A percentile compares a stretch with the other conserved stretches of the same genome.
These are phyloP conservation scores for Pseudohyphozyma bogoriensis DNA, from an alignment of 768 basidiomycete species.

Conservation along the genomic window DNA sequence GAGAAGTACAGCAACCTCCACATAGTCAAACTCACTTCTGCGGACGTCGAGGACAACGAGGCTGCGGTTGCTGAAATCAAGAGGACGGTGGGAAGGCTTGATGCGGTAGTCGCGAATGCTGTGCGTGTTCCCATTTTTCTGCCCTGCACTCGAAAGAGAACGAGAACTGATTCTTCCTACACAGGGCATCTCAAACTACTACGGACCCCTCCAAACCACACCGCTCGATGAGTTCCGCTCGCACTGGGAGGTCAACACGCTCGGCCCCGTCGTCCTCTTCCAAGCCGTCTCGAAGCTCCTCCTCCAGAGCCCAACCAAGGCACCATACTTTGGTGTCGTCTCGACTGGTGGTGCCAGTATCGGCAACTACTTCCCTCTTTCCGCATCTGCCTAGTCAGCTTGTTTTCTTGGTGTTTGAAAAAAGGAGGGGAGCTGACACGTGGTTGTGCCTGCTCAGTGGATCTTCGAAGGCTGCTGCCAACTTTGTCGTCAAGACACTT, in stretches of 20 bases:
- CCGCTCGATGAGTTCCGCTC: background rate
- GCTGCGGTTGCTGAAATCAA: too few species aligned
- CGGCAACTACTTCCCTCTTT: background rate
- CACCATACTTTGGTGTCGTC: conserved; percentile 22
- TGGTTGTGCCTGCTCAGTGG: background rate
- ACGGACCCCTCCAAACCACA: background rate
- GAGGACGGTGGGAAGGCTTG: too few species aligned
- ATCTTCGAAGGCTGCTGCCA: conserved; percentile 26
- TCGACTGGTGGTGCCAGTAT: conserved; percentile 13
- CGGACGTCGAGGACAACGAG: too few species aligned
- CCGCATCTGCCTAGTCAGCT: background rate
- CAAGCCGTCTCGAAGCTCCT: conserved; percentile 21
- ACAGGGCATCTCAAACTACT: conserved; percentile 8
- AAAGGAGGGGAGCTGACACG: background rate
- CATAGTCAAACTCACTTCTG: too few species aligned
- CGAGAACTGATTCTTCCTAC: too few species aligned
- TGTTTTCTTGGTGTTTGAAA: background rate
- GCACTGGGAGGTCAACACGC: conserved; percentile 19
- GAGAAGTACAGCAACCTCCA: too few species aligned
- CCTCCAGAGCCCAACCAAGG: background rate
- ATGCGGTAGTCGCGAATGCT: too few species aligned
- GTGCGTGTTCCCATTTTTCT: too few species aligned
- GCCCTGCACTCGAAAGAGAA: too few species aligned
- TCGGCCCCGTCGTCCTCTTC: conserved; percentile 31
- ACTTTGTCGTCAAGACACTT: conserved; percentile 17